Percentiles rank a stretch among this genome's conserved stretches.
Evolutionary conservation across 768 basidiomycete genomes (phyloP).

Genomic region (Suillus clintonianus): DNA sequence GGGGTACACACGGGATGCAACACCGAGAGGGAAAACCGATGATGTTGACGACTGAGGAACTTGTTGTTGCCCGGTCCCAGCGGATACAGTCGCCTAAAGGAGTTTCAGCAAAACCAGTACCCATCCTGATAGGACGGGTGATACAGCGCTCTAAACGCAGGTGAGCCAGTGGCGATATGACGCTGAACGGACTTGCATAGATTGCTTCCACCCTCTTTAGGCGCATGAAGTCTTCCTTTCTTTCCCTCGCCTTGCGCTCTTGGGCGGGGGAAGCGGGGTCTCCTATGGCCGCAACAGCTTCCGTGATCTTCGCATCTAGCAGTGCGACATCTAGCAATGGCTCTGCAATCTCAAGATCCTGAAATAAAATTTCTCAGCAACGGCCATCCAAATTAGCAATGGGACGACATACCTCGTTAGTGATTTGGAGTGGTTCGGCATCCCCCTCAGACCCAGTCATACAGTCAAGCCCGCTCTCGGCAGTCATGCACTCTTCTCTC

Average conservation of each 20-base stretch:
- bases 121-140: conserved; percentile 86
- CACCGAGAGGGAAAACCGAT: conserved; percentile 70
- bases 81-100: conserved; percentile 89
- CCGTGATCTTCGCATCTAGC: conserved; percentile 73
- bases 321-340: conserved; percentile 72
- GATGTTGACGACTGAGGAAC: conserved; percentile 68
- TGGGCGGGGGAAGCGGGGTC: conserved; percentile 52
- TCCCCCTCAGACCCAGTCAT: conserved; percentile 70
- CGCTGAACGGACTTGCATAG: conserved; percentile 61
- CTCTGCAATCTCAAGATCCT: conserved; percentile 65
- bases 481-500: conserved; percentile 91
- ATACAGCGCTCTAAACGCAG: conserved; percentile 64
- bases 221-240: conserved; percentile 80
- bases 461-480: conserved; percentile 87
- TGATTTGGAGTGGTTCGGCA: conserved; percentile 52
- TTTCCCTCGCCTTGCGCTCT: conserved; percentile 63
- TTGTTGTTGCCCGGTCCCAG: conserved; percentile 57
- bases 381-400: conserved; percentile 3
- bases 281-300: conserved; percentile 53
- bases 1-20: conserved; percentile 57
- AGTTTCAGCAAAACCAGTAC: conserved; percentile 93
- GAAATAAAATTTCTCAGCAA: conserved; percentile 8
- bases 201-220: conserved; percentile 89
- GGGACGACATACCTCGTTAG: conserved; percentile 35
- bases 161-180: conserved; percentile 7